Evolutionary conservation across 768 basidiomycete species (phyloP).

Genomic region (Hypholoma sublateritium): DNA sequence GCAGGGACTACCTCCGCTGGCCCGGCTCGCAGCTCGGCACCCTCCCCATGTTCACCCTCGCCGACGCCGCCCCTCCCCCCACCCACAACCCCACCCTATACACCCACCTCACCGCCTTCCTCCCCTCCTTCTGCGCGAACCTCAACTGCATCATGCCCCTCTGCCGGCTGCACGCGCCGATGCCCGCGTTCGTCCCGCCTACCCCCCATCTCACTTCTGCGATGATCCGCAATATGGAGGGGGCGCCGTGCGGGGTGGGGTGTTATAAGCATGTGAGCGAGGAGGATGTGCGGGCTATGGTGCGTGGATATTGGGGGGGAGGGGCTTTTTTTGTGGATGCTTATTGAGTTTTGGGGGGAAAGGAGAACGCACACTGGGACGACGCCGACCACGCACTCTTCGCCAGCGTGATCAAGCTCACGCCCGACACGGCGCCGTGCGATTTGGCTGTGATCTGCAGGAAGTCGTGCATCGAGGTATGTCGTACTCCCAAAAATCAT

Average conservation of each 20-base stretch:
- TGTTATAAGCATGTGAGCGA: constrained; percentile 12
- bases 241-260: neutral
- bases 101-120: constrained; percentile 28
- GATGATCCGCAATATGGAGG: neutral
- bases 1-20: constrained; percentile 1
- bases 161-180: constrained; percentile 28
- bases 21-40: constrained; percentile 28
- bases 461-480: constrained; percentile 48
- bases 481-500: neutral
- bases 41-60: constrained; percentile 24
- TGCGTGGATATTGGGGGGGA: too few species aligned
- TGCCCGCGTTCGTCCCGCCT: neutral
- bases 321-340: too few species aligned
- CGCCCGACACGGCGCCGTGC: constrained; percentile 49
- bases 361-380: constrained; percentile 27
- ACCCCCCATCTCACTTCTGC: constrained; percentile 6
- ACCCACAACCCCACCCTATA: constrained; percentile 6
- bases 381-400: constrained; percentile 27
- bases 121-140: constrained; percentile 43
- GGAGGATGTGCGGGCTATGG: neutral
- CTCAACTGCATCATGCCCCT: constrained; percentile 39
- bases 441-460: constrained; percentile 47
- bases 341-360: too few species aligned
- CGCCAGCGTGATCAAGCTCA: constrained; percentile 35
- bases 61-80: constrained; percentile 1